Evolutionary conservation across 352 stramenopile species (phyloP), one percentile per base, ranked within the genome.

Genomic region (Globisporangium carolinianum): DNA sequence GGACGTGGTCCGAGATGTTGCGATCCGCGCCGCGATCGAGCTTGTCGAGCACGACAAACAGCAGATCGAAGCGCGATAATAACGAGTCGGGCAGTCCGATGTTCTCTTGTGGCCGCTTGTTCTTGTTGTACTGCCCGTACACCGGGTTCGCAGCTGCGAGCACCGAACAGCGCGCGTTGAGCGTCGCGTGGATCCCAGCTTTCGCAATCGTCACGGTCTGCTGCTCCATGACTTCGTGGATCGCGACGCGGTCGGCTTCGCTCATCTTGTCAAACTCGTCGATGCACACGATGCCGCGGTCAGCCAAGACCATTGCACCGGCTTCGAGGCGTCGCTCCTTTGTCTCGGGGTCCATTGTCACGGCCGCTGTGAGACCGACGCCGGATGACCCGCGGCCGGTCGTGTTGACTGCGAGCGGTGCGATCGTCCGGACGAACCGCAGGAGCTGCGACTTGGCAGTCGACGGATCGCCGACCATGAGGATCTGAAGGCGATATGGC

Each of bases 211-310:
- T 98, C 4, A 99, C 91, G 12, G 96, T 99, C 69, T 99, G 95
- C 68, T 99, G 96, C 76, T 99, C 97, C 94, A 98, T 99, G n/a
- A 96, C 97, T 82, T 99, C 97, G 76, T 99, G 97, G 8, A 99
- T 99, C 4, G 98, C 97, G 17, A 99, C 98, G 46, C 97, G 92
- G 90, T 99, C 97, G 12, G 86, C 89, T 71, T 99, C 84, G 67
- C 83, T 97, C 95, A 98, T 98, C 71, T 98, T 98, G 66, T 98
- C 96, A 53, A 98, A 98, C 69, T 99, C 98, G 75, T 99, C 98
- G 41, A 99, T 99, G 70, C 97, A 99, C 17, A 99, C 97, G 53
- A 99, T 87, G 42, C 98, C 97, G 35, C 97, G 72, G 71, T 99
- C 98, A 4, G 97, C 98, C 12, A 99, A 72, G 8, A 99, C 97